Percentiles rank a stretch among this genome's conserved stretches.
phyloP scores from a whole-genome alignment of 2,329 filamentous ascomycete species.

The Calonectria multiphialidica region DNA sequence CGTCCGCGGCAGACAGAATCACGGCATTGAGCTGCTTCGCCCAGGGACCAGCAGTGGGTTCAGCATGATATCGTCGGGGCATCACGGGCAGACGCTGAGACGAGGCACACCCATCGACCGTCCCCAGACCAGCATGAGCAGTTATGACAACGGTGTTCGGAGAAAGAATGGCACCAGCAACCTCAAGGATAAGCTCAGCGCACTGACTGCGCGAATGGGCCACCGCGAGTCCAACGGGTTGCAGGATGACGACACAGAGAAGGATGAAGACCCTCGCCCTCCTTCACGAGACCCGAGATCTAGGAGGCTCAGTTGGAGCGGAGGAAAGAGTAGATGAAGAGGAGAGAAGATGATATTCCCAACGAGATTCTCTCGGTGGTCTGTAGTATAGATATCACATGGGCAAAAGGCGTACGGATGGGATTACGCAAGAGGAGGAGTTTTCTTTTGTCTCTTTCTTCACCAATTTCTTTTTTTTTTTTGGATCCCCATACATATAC shows the following conservation, averaged over 20 bases:
- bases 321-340: conserved; percentile 11
- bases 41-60: conserved; percentile 49
- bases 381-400: conserved; percentile 11
- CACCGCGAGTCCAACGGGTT: conserved; percentile 34
- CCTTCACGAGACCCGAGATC: conserved; percentile 22
- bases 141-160: conserved; percentile 39
- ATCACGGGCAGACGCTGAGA: conserved; percentile 37
- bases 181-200: conserved; percentile 51
- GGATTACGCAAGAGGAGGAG: conserved; percentile 6
- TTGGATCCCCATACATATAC: neutral
- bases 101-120: conserved; percentile 41
- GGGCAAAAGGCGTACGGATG: conserved; percentile 16
- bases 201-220: conserved; percentile 47
- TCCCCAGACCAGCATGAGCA: conserved; percentile 49
- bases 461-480: neutral
- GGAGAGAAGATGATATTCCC: neutral
- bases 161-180: conserved; percentile 46
- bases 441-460: conserved; percentile 3
- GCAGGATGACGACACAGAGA: conserved; percentile 40
- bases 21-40: conserved; percentile 48
- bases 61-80: conserved; percentile 27
- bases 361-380: neutral
- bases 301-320: conserved; percentile 21
- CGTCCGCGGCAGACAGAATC: conserved; percentile 34
- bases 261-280: conserved; percentile 31